Evolutionary conservation across 2,329 filamentous ascomycete genomes (phyloP).

Genomic region (Monosporascus sp.): DNA sequence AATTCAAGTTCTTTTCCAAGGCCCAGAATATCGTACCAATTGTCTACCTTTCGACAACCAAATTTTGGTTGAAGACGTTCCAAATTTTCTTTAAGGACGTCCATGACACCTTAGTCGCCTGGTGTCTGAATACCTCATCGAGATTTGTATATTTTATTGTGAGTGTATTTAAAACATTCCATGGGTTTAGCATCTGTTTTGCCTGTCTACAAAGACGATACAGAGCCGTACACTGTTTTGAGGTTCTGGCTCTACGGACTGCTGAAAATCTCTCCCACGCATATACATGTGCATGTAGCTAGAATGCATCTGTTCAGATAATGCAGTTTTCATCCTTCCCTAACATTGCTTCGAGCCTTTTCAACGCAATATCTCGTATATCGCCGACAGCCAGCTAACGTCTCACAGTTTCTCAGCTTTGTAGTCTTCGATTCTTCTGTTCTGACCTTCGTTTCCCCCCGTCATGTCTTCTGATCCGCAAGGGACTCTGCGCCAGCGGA

Average conservation of each 20-base stretch:
- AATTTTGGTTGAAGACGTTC: background rate
- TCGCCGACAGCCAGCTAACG: background rate
- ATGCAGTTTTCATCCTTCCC: too few relatives aligned
- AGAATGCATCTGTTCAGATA: too few relatives aligned
- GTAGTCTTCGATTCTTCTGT: conserved; percentile 1
- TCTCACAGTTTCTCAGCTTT: background rate
- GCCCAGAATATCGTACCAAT: background rate
- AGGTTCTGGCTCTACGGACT: too few relatives aligned
- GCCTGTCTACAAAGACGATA: too few relatives aligned
- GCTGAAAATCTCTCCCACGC: too few relatives aligned
- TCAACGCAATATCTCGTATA: background rate
- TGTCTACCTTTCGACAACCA: background rate
- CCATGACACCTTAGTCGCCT: background rate
- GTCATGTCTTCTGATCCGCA: conserved; percentile 44
- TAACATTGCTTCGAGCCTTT: too few relatives aligned
- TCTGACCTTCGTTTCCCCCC: conserved; percentile 12
- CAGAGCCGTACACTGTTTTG: background rate
- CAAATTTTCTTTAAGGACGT: background rate
- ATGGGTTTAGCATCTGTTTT: background rate
- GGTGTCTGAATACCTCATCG: background rate
- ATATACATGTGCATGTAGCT: too few relatives aligned
- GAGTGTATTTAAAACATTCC: background rate
- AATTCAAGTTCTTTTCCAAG: background rate
- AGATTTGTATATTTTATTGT: background rate
- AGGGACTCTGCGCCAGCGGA: conserved; percentile 56